Evolutionary conservation across 495 filamentous ascomycete genomes (phyloP), one percentile per base, ranked within the genome.

Genomic region (Cercophora newfieldiana): DNA sequence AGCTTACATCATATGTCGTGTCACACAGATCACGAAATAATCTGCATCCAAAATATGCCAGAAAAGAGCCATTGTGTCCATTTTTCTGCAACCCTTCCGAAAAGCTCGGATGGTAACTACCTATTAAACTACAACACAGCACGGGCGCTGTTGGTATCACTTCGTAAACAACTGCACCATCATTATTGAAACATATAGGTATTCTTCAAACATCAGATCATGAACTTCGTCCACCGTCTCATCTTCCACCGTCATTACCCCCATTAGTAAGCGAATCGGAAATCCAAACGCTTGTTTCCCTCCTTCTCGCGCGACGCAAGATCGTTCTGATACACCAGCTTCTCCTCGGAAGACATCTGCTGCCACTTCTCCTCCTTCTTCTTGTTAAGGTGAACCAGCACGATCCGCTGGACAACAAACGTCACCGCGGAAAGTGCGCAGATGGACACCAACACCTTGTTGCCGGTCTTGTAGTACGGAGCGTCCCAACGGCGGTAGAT

Each of bases 271-370:
- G 61, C 65, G 64, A 83, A 82, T 30, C 78, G 68, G 61, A 84
- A 84, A 67, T 84, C 80, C 57, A 83, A 83, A 74, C 90, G 82
- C 74, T 91, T 93, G 69, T 91, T 92, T 19, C 89, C 89, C 63
- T 84, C 81, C 29, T 67, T 50, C 59, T 77, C 77, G 7, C 79
- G 67, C 5, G 71, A 72, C 25, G 29, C 69, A 18, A 70, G 61
- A 66, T 91, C 84, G 1, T 72, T 83, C 29, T 89, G 90, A 71
- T 92, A 93, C 33, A 73, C 74, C 30, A 84, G 70, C 70, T 82
- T 80, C 72, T 91, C 84, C 22, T 82, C 83, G n/a, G 78, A 78
- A 8, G 75, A 81, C 90, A 92, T 90, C 0, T 77, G 78, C 65
- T 83, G 77, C 89, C 78, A 81, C 56, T 73, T 74, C n/a, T 55